Base-by-base conservation (phyloP, 495 filamentous ascomycete genomes). In the Xylaria curta region DNA sequence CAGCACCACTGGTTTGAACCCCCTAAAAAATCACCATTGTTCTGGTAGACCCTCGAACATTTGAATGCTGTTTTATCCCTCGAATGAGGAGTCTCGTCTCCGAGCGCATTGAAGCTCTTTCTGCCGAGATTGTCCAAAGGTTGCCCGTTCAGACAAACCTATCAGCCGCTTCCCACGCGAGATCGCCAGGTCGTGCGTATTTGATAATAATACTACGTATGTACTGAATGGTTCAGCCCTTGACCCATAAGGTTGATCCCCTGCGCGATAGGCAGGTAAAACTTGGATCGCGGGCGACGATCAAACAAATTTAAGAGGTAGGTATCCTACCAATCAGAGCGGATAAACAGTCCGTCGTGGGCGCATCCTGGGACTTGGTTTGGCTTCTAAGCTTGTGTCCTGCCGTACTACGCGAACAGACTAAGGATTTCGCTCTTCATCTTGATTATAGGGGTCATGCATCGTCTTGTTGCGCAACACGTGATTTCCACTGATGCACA, bases 261-360 rank as follows among this genome's bases (percentile, higher is more conserved):
- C 62, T 65, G 42, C 38, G 42, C 7, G 62, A 67, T 67, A 67
- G 65, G 65, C 31, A 67, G 65, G 65, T 67, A 15, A 15, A 21
- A n/a, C 49, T 33, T 36, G 5, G 3, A 47, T 13, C 33, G 42
- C 33, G 12, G 31, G 33, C 65, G 49, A 67, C 36, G 65, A 67
- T 67, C 46, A 67, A 33, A 33, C 59, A 21, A 36, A 24, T 8
- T 53, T 40, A 17, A 8, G 33, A 26, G 24, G 28, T 17, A 26
- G 24, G 28, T 17, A 36, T 8, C 49, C 33, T 4, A 36, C 65
- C 65, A 67, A 67, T 67, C 49, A 44, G 65, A 42, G 49, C n/a
- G 8, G 47, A 44, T 49, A 67, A 56, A 42, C 31, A 28, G 33
- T n/a, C 47, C 49, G 36, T 54, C 65, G 65, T 67, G 49, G n/a